Evolutionary conservation across 148 eudicot genomes (phyloP).

Genomic region (Nyssa sinensis): DNA sequence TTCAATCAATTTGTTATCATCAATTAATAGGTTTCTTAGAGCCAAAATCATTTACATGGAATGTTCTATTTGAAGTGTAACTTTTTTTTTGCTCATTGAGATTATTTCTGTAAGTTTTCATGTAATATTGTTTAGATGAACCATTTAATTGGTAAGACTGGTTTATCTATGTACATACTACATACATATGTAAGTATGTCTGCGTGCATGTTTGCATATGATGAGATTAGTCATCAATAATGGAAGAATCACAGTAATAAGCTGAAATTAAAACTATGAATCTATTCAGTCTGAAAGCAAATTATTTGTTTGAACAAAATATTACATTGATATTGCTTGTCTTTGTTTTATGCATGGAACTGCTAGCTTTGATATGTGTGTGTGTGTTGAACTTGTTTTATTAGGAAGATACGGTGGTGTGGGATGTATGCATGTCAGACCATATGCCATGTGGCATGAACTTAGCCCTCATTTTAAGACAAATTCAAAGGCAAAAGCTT

Average conservation of each 20-base stretch:
- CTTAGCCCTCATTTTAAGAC: not conserved
- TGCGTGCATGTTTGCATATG: not conserved
- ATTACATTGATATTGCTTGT: not conserved
- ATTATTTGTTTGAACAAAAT: not conserved
- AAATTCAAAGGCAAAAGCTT: not conserved
- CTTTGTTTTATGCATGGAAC: not conserved
- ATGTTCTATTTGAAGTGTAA: too few species aligned
- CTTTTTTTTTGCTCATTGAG: not conserved
- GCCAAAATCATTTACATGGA: not conserved
- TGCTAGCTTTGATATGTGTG: not conserved
- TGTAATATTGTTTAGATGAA: not conserved
- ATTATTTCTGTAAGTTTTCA: not conserved
- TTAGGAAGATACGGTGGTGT: not conserved
- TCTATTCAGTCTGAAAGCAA: too few species aligned
- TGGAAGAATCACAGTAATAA: not conserved
- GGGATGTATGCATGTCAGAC: not conserved
- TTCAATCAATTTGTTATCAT: not conserved
- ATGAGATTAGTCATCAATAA: not conserved
- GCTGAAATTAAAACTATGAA: not conserved
- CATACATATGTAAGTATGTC: too few species aligned
- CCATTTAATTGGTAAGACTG: not conserved
- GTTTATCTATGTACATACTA: too few species aligned
- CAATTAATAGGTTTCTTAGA: not conserved
- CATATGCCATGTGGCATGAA: not conserved
- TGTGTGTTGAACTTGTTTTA: not conserved